Base-by-base conservation (phyloP, 2,329 filamentous ascomycete species). In the Meredithiella fracta region DNA sequence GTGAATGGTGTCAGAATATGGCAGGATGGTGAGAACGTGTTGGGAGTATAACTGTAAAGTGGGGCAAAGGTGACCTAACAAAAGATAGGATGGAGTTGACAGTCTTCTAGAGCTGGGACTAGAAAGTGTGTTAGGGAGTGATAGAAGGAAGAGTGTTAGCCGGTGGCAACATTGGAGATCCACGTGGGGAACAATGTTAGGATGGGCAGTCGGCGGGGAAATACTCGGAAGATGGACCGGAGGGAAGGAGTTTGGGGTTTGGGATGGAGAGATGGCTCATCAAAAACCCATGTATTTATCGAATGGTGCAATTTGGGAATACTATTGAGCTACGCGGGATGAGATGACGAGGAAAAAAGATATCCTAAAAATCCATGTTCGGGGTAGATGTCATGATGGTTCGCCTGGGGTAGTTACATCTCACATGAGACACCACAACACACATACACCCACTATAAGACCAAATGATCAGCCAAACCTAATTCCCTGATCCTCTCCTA, bases 1-100 rank as follows among this genome's bases (percentile, higher is more conserved):
- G 44, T 25, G 44, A 49, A 52, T 52, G 50, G 50, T 52, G 50
- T 52, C n/a, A 52, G 29, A 52, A 11, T 9, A 17, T 23, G 20
- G 29, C 3, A 38, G n/a, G 22, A 52, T 52, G 50, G 14, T 52
- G 50, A 52, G 29, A 40, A n/a, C 11, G 6, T 23, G 51, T 52
- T 57, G 54, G 2, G 14, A n/a, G 15, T 51, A 14, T 29, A 47
- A 25, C 44, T 15, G 8, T 42, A 42, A 54, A 51, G 51, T 54
- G 51, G 56, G 52, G 37, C 4, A 4, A 7, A 11, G 9, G 17
- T 44, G 8, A 4, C n/a, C 40, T 22, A 17, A n/a, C 17, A 11
- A 34, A 5, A 34, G 15, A 44, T 44, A 20, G 40, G 15, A 7
- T 17, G 31, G 20, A 17, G 23, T n/a, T 25, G 50, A 6, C 8